A percentile compares a stretch with the other conserved stretches of the same genome.
phyloP scores from a whole-genome alignment of 345 rosid species.

The Viola odorata region DNA sequence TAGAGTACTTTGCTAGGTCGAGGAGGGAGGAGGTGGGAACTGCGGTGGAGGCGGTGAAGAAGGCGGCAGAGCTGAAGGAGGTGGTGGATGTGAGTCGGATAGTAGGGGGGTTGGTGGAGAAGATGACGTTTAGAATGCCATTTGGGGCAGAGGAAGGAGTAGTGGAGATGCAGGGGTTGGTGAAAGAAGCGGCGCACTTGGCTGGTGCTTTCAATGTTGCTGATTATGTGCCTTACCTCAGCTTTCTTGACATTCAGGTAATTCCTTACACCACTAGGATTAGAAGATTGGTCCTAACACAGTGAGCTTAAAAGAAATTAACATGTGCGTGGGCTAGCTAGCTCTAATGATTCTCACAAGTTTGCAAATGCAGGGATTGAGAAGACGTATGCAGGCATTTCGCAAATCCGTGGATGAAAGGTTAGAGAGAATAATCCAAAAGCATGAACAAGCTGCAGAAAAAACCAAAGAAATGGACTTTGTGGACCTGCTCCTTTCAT shows the following conservation, averaged over 20 bases:
- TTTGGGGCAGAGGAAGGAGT: slow-evolving; percentile 7
- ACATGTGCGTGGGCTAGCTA: too few species aligned
- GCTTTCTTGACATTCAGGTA: slow-evolving; percentile 25
- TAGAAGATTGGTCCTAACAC: neutral
- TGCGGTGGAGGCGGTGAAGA: slow-evolving; percentile 2
- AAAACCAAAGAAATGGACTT: slow-evolving; percentile 10
- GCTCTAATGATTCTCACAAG: neutral
- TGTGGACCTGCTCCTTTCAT: slow-evolving; percentile 19
- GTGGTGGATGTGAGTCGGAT: slow-evolving; percentile 10
- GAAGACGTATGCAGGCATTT: slow-evolving; percentile 3
- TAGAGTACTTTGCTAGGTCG: slow-evolving; percentile 17
- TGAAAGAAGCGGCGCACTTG: slow-evolving; percentile 9
- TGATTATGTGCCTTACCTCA: slow-evolving; percentile 19
- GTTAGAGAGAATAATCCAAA: slow-evolving; percentile 11
- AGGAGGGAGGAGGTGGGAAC: slow-evolving; percentile 19
- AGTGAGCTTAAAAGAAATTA: neutral
- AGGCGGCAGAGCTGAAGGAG: neutral
- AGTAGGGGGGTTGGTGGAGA: slow-evolving; percentile 5
- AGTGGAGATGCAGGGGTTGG: slow-evolving; percentile 5
- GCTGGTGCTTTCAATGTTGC: slow-evolving; percentile 24
- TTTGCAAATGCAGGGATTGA: slow-evolving; percentile 12
- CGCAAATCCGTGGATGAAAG: slow-evolving; percentile 10
- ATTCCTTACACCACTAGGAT: neutral
- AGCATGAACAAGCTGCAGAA: slow-evolving; percentile 7
- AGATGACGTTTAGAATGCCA: slow-evolving; percentile 20